phyloP scores from a whole-genome alignment of 2,329 filamentous ascomycete genomes.

The Zalaria sp. region DNA sequence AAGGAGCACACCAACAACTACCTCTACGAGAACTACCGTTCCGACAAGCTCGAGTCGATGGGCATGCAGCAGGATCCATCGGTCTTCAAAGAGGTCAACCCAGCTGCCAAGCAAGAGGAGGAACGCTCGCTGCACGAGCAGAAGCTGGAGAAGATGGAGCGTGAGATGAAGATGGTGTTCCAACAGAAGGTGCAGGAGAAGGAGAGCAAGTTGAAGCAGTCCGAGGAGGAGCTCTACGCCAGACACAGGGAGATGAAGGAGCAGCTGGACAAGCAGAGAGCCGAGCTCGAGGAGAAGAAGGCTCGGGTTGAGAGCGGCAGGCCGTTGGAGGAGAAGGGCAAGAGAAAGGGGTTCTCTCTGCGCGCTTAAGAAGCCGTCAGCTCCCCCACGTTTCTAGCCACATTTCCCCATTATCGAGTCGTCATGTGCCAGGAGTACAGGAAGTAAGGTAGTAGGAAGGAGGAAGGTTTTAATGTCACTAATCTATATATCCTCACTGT shows the following conservation, averaged over 20 bases:
- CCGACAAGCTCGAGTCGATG: slow-evolving; percentile 97
- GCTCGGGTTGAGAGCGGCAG: slow-evolving; percentile 83
- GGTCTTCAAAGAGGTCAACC: slow-evolving; percentile 99
- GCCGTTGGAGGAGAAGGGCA: slow-evolving; percentile 92
- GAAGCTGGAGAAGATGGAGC: slow-evolving; percentile 99
- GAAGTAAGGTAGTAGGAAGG: slow-evolving; percentile 8
- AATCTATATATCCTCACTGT: slow-evolving; percentile 12
- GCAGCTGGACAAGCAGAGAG: slow-evolving; percentile 86
- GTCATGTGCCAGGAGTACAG: background rate
- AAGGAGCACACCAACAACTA: slow-evolving; percentile 99
- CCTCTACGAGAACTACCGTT: slow-evolving; percentile 99
- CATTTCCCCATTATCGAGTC: too few species aligned
- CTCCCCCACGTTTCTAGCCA: too few species aligned
- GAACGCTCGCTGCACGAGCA: slow-evolving; percentile 96
- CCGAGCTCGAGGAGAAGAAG: slow-evolving; percentile 98
- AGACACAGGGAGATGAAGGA: slow-evolving; percentile 99
- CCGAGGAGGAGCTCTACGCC: slow-evolving; percentile 96
- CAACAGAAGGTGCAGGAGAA: slow-evolving; percentile 99
- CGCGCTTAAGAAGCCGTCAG: slow-evolving; percentile 30
- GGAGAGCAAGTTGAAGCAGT: slow-evolving; percentile 98
- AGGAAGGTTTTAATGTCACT: slow-evolving; percentile 12
- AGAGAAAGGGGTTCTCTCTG: slow-evolving; percentile 98
- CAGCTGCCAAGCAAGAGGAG: slow-evolving; percentile 98
- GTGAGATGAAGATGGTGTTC: slow-evolving; percentile 99
- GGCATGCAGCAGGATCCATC: slow-evolving; percentile 96